Percentiles rank a stretch among this genome's conserved stretches.
Evolutionary conservation across 805 yeast genomes (phyloP).

Genomic region (Candida alai): DNA sequence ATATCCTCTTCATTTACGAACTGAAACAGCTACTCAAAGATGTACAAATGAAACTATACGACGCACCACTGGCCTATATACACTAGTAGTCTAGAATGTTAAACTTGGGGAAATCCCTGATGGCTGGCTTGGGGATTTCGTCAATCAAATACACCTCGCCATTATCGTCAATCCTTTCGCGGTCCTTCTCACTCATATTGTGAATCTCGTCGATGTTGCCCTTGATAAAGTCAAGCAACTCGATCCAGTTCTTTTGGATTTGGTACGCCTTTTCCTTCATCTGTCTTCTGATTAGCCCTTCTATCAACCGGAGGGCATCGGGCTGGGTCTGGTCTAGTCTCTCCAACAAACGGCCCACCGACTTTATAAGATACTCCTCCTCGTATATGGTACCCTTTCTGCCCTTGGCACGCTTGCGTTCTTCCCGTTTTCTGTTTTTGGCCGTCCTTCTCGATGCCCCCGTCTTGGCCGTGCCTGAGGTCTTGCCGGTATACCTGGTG

Average conservation of each 20-base stretch:
- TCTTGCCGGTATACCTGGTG: slow-evolving; percentile 95
- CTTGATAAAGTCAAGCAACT: slow-evolving; percentile 50
- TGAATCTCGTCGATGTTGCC: slow-evolving; percentile 74
- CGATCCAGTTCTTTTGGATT: slow-evolving; percentile 64
- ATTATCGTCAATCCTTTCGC: slow-evolving; percentile 85
- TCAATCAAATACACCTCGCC: slow-evolving; percentile 79
- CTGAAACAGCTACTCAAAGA: background rate
- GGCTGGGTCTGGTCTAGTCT: slow-evolving; percentile 69
- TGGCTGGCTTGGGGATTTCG: slow-evolving; percentile 68
- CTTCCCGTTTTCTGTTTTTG: slow-evolving; percentile 91
- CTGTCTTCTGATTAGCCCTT: slow-evolving; percentile 67
- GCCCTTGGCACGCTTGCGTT: slow-evolving; percentile 93
- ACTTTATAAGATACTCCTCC: slow-evolving; percentile 87
- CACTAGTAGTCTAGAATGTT: slow-evolving; percentile 54
- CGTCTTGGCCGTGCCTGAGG: slow-evolving; percentile 92
- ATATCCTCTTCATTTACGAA: slow-evolving; percentile 11
- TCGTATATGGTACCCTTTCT: slow-evolving; percentile 97
- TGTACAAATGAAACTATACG: background rate
- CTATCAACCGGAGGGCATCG: slow-evolving; percentile 72
- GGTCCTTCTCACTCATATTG: slow-evolving; percentile 74
- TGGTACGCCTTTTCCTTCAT: slow-evolving; percentile 79
- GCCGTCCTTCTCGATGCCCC: slow-evolving; percentile 92
- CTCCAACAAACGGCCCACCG: slow-evolving; percentile 84
- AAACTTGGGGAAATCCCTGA: slow-evolving; percentile 59
- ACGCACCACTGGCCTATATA: background rate